Base-by-base conservation (phyloP, 1,284 basidiomycete genomes). In the Macrocystidia cucumis region DNA sequence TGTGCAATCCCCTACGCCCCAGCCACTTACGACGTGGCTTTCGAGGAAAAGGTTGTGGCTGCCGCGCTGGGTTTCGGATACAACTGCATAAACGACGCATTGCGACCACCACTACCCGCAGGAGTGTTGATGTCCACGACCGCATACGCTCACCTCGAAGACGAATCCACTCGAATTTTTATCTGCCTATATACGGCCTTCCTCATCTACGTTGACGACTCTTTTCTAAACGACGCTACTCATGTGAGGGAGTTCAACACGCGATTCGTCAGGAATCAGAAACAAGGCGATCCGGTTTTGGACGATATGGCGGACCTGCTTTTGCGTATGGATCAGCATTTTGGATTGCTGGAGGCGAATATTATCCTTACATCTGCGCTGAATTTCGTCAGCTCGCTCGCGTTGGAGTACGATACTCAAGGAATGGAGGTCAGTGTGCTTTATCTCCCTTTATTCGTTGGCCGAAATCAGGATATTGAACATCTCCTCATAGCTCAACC, bases 171-270 rank as follows among this genome's bases (percentile, higher is more conserved):
- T 3, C 40, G 35, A n/a, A 39, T 49, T 11, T 52, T 54, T 44
- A 52, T 55, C 14, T 47, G 49, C 3, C 47, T 62, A n/a, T 59
- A 47, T 29, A 60, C 55, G 0, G 46, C 57, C 0, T 50, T 44
- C 27, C 34, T 41, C 4, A 45, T 50, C 29, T 56, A 40, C 18
- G 28, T 59, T 18, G 62, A 63, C 32, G 62, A 62, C 29, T 35
- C 34, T 2, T 24, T 46, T 5, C 29, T 31, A 1, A 28, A 31
- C 12, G 46, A 57, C 23, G 27, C 51, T 27, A 39, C 38, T 1
- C 20, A 38, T 13, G 29, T 56, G n/a, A 44, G 44, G 28, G 21
- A 19, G 6, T 63, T 63, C 44, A 51, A 55, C 12, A 41, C 45
- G 25, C 41, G 55, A 1, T 55, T 60, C 17, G 25, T 52, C 2